Evolutionary conservation across 2,329 filamentous ascomycete species (phyloP), one percentile per base, ranked within the genome.

Genomic region (Seiridium unicorne): DNA sequence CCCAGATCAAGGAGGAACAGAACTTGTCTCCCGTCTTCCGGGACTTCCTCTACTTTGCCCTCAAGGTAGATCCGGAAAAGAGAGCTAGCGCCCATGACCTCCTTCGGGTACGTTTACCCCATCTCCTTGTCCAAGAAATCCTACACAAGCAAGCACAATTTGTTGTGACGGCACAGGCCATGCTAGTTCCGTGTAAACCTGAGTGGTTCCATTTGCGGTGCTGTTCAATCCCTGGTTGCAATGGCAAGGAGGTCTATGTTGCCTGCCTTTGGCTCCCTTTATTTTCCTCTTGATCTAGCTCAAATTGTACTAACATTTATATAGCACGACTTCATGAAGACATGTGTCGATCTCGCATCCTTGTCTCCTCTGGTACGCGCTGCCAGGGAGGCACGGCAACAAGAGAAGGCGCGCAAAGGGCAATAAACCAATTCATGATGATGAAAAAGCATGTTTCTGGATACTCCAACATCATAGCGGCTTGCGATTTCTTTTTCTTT

Each of bases 41-140:
- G 63, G 93, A 98, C 74, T 99, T 98, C 75, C 79, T 99, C 64
- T 88, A 91, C 70, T 93, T 97, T 75, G 94, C 95, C 5, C 83
- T 99, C 58, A 96, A 96, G 81, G 95, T 99, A 5, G 95, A 98
- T 72, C 94, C 95, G 1, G 95, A 98, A 78, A 97, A 97, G 86
- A 84, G 95, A 76, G 93, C 93, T 44, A 97, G 92, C 71, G 95
- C 95, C 42, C 92, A 97, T 76, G 94, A 98, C 80, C 79, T 99
- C 62, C 81, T 99, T 68, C 88, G 91, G 79, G 95, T 98, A 84
- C 79, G 90, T 81, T 63, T 51, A 44, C 32, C 36, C 47, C 58
- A 57, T 57, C 40, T 59, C 69, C 47, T 38, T 18, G 11, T 26
- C 18, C 18, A 2, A 26, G 18, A 26, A 26, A 26, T 26, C 18